Conservation (phyloP, 2,329 filamentous ascomycete genomes). For the Fusarium sp. region DNA sequence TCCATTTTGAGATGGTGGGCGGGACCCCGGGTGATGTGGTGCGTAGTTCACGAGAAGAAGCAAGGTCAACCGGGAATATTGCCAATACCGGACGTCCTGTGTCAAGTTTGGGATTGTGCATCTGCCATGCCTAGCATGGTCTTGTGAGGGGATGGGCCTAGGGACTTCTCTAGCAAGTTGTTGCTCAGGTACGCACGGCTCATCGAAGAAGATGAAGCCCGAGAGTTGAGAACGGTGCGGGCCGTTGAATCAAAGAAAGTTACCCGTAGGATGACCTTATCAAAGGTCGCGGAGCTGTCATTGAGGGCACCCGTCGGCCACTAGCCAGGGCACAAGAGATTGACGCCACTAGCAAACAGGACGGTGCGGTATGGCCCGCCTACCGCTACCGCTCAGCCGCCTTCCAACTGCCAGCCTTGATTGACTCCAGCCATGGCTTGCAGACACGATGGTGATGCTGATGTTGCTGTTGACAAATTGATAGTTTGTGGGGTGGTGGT, state of each 20-base stretch:
- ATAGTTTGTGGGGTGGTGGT: slow-evolving; percentile 11
- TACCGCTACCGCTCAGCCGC: slow-evolving; percentile 12
- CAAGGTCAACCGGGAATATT: not conserved
- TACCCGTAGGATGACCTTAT: not conserved
- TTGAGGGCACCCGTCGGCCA: not conserved
- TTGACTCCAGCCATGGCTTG: slow-evolving; percentile 8
- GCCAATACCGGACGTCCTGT: not conserved
- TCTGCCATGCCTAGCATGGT: not conserved
- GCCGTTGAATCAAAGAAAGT: slow-evolving; percentile 1
- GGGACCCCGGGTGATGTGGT: not conserved
- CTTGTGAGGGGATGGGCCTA: not conserved
- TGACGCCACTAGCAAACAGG: slow-evolving; percentile 25
- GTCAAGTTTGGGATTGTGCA: not conserved
- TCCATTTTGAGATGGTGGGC: slow-evolving; percentile 28
- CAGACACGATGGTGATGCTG: slow-evolving; percentile 21
- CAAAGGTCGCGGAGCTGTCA: not conserved
- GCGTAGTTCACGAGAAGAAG: not conserved
- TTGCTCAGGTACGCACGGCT: not conserved
- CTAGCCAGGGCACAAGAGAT: slow-evolving; percentile 26
- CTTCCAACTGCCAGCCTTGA: slow-evolving; percentile 10
- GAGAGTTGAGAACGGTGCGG: not conserved
- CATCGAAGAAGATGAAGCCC: not conserved
- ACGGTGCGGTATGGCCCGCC: slow-evolving; percentile 21
- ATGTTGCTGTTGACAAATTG: slow-evolving; percentile 3
- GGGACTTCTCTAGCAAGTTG: not conserved